phyloP scores from a whole-genome alignment of 2,329 filamentous ascomycete species.

The Alternaria metachromatica region DNA sequence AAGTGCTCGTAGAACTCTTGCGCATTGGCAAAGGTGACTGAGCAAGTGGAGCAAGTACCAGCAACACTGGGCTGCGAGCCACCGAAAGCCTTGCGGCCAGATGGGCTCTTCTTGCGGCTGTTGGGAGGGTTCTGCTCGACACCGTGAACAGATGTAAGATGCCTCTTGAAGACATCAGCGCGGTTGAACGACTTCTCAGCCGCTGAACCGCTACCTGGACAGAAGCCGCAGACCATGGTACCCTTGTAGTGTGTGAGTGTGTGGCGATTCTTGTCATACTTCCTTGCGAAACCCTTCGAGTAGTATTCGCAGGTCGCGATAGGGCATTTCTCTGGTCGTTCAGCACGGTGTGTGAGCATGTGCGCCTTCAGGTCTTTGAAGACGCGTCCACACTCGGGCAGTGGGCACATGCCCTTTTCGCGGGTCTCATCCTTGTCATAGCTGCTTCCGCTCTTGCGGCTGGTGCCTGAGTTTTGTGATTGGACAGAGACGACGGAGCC shows the following conservation, averaged over 20 bases:
- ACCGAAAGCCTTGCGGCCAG: constrained; percentile 69
- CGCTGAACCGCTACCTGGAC: constrained; percentile 84
- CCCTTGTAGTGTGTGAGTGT: constrained; percentile 96
- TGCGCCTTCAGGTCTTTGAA: constrained; percentile 95
- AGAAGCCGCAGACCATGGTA: constrained; percentile 96
- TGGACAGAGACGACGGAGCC: constrained; percentile 75
- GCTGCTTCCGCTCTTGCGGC: constrained; percentile 55
- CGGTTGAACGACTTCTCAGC: constrained; percentile 96
- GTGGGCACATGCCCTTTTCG: constrained; percentile 76
- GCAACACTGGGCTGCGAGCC: constrained; percentile 70
- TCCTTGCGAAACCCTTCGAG: constrained; percentile 88
- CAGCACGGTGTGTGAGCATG: constrained; percentile 90
- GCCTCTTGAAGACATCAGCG: constrained; percentile 94
- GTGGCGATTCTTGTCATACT: constrained; percentile 96
- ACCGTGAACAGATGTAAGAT: constrained; percentile 86
- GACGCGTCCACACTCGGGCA: constrained; percentile 81
- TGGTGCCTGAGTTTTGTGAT: constrained; percentile 67
- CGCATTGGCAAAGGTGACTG: constrained; percentile 79
- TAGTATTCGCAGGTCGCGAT: constrained; percentile 93
- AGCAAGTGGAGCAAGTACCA: constrained; percentile 92
- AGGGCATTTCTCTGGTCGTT: constrained; percentile 92
- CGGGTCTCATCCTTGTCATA: constrained; percentile 58
- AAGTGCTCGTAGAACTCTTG: constrained; percentile 98
- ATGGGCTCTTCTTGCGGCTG: constrained; percentile 75
- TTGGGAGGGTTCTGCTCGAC: constrained; percentile 94